Percentiles rank a stretch among this genome's conserved stretches.
These are phyloP conservation scores for Trichoderma afroharzianum DNA, from an alignment of 2,329 filamentous ascomycete genomes.

Conservation along the genomic window DNA sequence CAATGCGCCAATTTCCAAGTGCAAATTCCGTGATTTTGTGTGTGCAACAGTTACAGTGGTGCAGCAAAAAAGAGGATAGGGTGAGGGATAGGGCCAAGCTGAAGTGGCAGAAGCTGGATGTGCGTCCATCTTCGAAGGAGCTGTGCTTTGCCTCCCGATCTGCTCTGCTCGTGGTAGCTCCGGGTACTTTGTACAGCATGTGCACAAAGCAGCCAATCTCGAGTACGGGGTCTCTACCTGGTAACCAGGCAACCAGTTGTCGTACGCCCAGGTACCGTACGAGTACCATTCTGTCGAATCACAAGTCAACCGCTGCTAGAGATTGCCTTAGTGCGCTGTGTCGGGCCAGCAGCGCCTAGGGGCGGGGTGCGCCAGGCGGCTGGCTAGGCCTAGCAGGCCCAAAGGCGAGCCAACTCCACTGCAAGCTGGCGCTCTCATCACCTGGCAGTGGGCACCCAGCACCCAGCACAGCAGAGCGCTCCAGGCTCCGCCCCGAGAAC, in stretches of 20 bases:
- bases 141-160: not conserved
- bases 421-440: constrained; percentile 10
- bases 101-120: not conserved
- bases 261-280: not conserved
- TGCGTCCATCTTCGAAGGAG: not conserved
- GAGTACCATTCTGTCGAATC: not conserved
- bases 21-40: not conserved
- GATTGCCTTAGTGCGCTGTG: not conserved
- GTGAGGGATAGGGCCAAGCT: not conserved
- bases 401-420: constrained; percentile 13
- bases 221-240: not conserved
- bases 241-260: too few relatives aligned
- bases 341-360: constrained; percentile 11
- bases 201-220: not conserved
- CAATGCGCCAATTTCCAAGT: not conserved
- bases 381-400: constrained; percentile 9
- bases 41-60: not conserved
- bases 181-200: not conserved
- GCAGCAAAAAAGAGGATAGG: not conserved
- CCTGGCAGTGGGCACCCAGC: constrained; percentile 8
- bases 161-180: not conserved
- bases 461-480: not conserved
- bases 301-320: not conserved
- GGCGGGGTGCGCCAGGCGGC: constrained; percentile 15
- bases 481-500: constrained; percentile 17